Conservation (phyloP, 306 rosid genomes). For the Corylus heterophylla region DNA sequence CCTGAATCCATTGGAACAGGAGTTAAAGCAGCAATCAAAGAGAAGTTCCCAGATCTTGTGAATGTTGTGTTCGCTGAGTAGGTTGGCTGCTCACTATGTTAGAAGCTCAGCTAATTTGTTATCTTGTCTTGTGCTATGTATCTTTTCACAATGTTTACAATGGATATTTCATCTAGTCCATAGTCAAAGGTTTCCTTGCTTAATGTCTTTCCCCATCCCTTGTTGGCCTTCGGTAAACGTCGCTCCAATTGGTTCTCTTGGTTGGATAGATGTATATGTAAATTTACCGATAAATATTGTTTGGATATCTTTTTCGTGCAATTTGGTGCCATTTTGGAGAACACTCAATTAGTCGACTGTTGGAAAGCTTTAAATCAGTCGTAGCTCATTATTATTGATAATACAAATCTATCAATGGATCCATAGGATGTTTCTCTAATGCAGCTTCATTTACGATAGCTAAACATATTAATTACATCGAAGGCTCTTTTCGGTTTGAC, state of each 20-base stretch:
- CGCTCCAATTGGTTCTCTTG: background rate
- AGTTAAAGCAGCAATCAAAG: conserved; percentile 87
- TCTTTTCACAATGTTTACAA: too few relatives aligned
- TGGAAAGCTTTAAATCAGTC: background rate
- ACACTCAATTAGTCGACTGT: background rate
- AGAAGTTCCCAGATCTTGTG: conserved; percentile 78
- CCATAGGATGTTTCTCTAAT: too few relatives aligned
- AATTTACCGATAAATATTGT: background rate
- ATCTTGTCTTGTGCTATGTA: too few relatives aligned
- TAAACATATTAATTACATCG: background rate
- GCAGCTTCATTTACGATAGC: too few relatives aligned
- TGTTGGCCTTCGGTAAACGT: background rate
- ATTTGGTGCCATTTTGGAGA: background rate
- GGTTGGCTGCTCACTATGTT: conserved; percentile 21
- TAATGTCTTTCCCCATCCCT: background rate
- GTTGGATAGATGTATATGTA: background rate
- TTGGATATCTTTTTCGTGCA: background rate
- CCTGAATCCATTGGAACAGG: conserved; percentile 92
- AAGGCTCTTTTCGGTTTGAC: background rate
- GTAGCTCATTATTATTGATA: background rate
- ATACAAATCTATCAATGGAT: background rate
- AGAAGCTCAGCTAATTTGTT: background rate
- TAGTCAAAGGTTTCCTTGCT: too few relatives aligned
- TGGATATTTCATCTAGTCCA: too few relatives aligned
- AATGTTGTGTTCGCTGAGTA: conserved; percentile 59